These are phyloP conservation scores for Diplodia intermedia DNA, from an alignment of 2,329 filamentous ascomycete species.

Conservation along the genomic window DNA sequence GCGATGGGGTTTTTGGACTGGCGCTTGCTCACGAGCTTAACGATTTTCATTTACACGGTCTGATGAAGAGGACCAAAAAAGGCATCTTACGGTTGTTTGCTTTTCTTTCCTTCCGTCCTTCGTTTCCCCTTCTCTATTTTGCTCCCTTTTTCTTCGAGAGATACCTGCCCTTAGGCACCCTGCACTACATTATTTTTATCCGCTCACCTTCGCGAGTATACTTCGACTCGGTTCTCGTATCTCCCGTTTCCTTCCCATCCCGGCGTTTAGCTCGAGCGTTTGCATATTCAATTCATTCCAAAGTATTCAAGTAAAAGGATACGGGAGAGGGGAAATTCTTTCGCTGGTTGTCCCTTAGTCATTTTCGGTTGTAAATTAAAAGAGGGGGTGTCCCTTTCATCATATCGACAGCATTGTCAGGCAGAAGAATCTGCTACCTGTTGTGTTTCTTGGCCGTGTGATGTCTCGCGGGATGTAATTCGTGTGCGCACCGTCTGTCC, in stretches of 20 bases:
- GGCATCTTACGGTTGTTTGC: not conserved
- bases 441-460: too few relatives aligned
- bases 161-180: conserved; percentile 22
- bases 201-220: not conserved
- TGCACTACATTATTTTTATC: not conserved
- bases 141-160: not conserved
- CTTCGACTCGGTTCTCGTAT: not conserved
- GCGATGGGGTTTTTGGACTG: not conserved
- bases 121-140: not conserved
- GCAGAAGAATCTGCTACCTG: too few relatives aligned
- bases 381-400: too few relatives aligned
- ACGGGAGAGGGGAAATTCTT: too few relatives aligned
- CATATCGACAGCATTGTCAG: too few relatives aligned
- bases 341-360: too few relatives aligned
- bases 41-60: not conserved
- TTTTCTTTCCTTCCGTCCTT: not conserved
- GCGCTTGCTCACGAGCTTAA: not conserved
- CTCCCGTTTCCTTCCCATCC: not conserved
- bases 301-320: too few relatives aligned
- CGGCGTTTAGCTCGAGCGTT: not conserved
- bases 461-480: too few relatives aligned
- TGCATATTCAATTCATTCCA: too few relatives aligned
- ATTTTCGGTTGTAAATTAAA: too few relatives aligned
- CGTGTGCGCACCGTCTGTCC: too few relatives aligned
- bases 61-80: not conserved